Percentiles rank a stretch among this genome's conserved stretches.
Conservation (phyloP, 257 asterid species). For the Capsicum rhomboideum region DNA sequence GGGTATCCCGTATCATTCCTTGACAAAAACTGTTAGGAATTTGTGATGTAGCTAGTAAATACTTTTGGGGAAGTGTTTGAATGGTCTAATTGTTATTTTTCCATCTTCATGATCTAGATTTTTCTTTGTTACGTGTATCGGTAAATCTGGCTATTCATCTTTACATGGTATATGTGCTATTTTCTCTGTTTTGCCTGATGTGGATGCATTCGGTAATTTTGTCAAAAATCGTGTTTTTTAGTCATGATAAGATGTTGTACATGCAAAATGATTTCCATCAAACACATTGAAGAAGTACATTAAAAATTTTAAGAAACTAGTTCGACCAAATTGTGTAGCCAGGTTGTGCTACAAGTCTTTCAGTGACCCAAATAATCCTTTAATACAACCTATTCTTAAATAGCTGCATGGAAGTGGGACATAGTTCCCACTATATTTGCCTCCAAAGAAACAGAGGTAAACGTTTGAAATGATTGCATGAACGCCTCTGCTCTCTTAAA, state of each 20-base stretch:
- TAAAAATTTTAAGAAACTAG: not conserved
- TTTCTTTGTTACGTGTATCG: not conserved
- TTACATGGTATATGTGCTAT: not conserved
- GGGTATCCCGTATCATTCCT: not conserved
- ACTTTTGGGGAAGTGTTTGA: not conserved
- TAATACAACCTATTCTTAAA: not conserved
- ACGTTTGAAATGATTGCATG: not conserved
- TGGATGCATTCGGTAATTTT: not conserved
- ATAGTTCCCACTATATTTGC: not conserved
- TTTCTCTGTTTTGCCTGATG: not conserved
- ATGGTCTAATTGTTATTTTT: not conserved
- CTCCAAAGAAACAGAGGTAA: not conserved
- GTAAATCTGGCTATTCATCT: not conserved
- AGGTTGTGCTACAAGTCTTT: not conserved
- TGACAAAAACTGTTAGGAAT: not conserved
- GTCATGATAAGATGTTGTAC: not conserved
- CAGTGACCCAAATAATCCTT: not conserved
- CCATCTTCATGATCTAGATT: not conserved
- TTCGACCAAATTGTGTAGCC: not conserved
- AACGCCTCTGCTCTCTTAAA: not conserved
- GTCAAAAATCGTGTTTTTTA: not conserved
- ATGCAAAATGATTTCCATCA: not conserved
- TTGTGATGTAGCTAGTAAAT: not conserved
- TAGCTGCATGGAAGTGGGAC: not conserved
- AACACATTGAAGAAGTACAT: not conserved